Conservation (phyloP, 306 rosid genomes). For the Cucumis sativus region DNA sequence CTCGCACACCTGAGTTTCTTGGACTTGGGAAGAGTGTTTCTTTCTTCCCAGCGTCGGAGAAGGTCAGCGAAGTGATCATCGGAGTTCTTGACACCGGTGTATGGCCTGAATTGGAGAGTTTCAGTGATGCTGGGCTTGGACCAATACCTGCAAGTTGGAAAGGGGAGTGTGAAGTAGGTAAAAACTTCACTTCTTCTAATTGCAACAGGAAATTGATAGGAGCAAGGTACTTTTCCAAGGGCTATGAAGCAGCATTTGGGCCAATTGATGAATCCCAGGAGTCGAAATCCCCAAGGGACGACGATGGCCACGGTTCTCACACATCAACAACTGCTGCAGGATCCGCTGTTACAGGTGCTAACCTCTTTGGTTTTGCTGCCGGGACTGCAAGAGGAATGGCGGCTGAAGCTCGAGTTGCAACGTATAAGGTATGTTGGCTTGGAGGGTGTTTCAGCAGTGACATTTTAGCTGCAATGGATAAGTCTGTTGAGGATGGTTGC, state of each 20-base stretch:
- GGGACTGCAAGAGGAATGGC: conserved; percentile 95
- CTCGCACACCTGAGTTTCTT: conserved; percentile 78
- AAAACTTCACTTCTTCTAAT: conserved; percentile 43
- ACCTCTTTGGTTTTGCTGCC: conserved; percentile 57
- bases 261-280: conserved; percentile 32
- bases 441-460: conserved; percentile 61
- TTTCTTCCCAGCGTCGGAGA: conserved; percentile 11
- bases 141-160: conserved; percentile 61
- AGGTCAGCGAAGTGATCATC: conserved; percentile 38
- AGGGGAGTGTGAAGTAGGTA: conserved; percentile 61
- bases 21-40: conserved; percentile 32
- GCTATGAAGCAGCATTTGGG: conserved; percentile 49
- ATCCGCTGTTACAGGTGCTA: conserved; percentile 51
- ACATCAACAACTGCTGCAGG: conserved; percentile 87
- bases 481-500: conserved; percentile 72
- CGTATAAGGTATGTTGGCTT: conserved; percentile 74
- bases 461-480: conserved; percentile 64
- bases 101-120: conserved; percentile 78
- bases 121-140: conserved; percentile 46
- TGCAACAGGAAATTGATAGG: conserved; percentile 79
- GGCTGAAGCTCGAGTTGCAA: conserved; percentile 58
- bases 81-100: conserved; percentile 86
- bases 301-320: conserved; percentile 86
- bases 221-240: conserved; percentile 62
- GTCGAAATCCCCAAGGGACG: conserved; percentile 83